Evolutionary conservation across 1,284 basidiomycete species (phyloP).

Genomic region (Vanrija pseudolonga): DNA sequence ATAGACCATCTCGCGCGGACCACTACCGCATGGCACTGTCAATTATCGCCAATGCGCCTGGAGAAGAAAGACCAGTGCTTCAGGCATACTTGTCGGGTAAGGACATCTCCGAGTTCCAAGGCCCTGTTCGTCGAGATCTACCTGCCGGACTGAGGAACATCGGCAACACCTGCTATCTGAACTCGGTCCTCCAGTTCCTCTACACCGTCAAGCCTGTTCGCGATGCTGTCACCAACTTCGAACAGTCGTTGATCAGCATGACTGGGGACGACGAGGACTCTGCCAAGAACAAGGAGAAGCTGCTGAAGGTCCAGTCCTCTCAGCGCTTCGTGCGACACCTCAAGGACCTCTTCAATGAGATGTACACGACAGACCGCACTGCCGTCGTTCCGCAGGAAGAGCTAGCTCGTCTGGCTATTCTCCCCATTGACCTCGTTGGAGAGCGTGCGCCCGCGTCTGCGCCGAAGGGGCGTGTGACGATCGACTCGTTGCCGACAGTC

Average conservation of each 20-base stretch:
- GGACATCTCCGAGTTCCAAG: slow-evolving; percentile 22
- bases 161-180: slow-evolving; percentile 49
- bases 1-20: slow-evolving; percentile 24
- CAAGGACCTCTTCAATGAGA: slow-evolving; percentile 37
- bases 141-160: slow-evolving; percentile 49
- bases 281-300: slow-evolving; percentile 7
- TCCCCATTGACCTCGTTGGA: slow-evolving; percentile 14
- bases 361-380: slow-evolving; percentile 36
- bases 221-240: slow-evolving; percentile 38
- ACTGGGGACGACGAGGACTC: background rate
- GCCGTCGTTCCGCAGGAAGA: slow-evolving; percentile 45
- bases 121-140: slow-evolving; percentile 34
- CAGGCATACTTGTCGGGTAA: slow-evolving; percentile 30
- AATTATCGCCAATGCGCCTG: slow-evolving; percentile 40
- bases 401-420: slow-evolving; percentile 47
- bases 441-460: slow-evolving; percentile 17
- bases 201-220: slow-evolving; percentile 46
- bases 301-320: slow-evolving; percentile 16
- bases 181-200: slow-evolving; percentile 48
- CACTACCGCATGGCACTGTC: slow-evolving; percentile 38
- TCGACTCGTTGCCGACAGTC: slow-evolving; percentile 8
- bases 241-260: slow-evolving; percentile 1
- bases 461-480: slow-evolving; percentile 4
- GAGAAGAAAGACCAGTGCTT: slow-evolving; percentile 34
- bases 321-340: slow-evolving; percentile 41